Percentiles rank a stretch among this genome's conserved stretches.
phyloP scores from a whole-genome alignment of 257 asterid species.

The Euphrasia confusa region DNA sequence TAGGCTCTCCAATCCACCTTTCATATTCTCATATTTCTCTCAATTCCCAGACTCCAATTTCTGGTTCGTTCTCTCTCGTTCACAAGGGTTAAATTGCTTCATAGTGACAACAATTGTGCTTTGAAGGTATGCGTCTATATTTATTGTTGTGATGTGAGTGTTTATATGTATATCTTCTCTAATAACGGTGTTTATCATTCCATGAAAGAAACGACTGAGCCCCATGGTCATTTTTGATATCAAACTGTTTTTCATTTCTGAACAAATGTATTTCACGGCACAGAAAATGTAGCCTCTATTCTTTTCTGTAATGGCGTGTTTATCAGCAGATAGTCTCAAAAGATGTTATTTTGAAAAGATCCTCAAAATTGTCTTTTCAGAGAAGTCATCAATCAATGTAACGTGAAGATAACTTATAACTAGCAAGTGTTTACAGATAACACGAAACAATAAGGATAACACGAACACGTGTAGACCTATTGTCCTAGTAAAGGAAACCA shows the following conservation, averaged over 20 bases:
- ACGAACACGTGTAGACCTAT: conserved; percentile 12
- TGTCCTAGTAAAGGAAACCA: not conserved
- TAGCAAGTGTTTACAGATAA: not conserved
- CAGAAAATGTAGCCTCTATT: conserved; percentile 1
- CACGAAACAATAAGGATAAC: conserved; percentile 4
- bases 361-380: conserved; percentile 2
- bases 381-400: not conserved
- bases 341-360: conserved; percentile 11
- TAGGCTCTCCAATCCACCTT: conserved; percentile 62
- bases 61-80: conserved; percentile 39
- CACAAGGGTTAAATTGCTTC: conserved; percentile 30
- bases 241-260: not conserved
- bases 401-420: not conserved
- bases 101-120: conserved; percentile 80
- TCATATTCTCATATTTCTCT: conserved; percentile 56
- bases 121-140: conserved; percentile 53
- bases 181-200: not conserved
- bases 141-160: not conserved
- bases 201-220: not conserved
- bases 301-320: conserved; percentile 4
- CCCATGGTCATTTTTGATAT: not conserved
- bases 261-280: not conserved
- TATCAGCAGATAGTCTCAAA: conserved; percentile 10
- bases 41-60: conserved; percentile 73
- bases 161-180: conserved; percentile 8